Conservation (phyloP, 495 filamentous ascomycete species). For the Immersiella caudata region DNA sequence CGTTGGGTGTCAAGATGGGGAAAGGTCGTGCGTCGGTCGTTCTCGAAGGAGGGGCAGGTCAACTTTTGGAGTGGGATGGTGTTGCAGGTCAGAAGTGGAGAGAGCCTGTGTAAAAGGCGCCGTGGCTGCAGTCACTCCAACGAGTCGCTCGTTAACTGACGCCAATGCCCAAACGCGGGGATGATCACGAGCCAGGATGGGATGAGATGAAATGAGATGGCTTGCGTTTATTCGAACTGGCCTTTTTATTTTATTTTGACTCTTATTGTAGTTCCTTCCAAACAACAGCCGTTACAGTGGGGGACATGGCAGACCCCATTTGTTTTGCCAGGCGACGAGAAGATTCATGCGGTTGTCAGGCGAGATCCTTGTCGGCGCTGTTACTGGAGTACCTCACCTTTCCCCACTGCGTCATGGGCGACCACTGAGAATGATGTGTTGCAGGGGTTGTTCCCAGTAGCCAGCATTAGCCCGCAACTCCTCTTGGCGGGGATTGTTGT, state of each 20-base stretch:
- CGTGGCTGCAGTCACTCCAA: not conserved
- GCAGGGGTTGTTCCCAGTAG: not conserved
- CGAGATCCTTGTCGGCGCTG: constrained; percentile 15
- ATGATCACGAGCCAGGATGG: not conserved
- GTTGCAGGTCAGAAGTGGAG: not conserved
- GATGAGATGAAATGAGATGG: not conserved
- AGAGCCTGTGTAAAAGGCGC: constrained; percentile 4
- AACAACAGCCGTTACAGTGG: not conserved
- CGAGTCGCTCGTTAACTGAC: constrained; percentile 6
- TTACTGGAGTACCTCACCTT: constrained; percentile 14
- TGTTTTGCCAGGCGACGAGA: constrained; percentile 25
- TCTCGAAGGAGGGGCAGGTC: constrained; percentile 3
- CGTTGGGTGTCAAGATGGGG: not conserved
- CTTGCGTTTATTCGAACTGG: not conserved
- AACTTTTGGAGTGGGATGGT: constrained; percentile 12
- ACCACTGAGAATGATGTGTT: not conserved
- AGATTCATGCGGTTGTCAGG: constrained; percentile 29
- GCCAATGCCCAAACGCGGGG: not conserved
- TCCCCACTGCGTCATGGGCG: not conserved
- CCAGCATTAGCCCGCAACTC: not conserved
- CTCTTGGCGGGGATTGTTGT: not conserved
- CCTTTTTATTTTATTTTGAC: constrained; percentile 3
- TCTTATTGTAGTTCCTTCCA: not conserved
- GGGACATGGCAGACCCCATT: constrained; percentile 1
- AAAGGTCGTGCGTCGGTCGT: constrained; percentile 3